Evolutionary conservation across 1,139 yeast species (phyloP).

Genomic region (Sugiyamaella sp.): DNA sequence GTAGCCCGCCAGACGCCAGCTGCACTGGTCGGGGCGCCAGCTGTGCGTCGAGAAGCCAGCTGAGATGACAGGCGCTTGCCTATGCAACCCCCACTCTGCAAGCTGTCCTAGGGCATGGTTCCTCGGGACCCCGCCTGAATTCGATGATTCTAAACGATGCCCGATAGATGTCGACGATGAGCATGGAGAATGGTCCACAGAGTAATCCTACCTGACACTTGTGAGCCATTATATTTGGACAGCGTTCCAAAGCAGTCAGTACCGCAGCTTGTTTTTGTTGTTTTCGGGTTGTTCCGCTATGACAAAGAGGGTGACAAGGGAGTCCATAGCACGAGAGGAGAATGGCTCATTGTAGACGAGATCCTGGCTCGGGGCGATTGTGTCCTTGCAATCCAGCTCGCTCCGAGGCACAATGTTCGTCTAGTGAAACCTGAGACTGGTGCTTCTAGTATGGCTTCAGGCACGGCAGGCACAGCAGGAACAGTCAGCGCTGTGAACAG

Average conservation of each 20-base stretch:
- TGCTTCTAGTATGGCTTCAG: neutral
- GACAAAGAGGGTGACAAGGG: conserved; percentile 4
- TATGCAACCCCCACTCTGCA: neutral
- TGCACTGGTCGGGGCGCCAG: no score
- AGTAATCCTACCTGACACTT: conserved; percentile 16
- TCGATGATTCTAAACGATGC: no score
- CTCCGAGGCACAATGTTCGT: conserved; percentile 18
- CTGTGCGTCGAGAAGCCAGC: no score
- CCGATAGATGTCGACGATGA: neutral
- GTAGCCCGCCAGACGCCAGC: no score
- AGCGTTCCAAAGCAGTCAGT: neutral
- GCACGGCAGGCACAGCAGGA: neutral
- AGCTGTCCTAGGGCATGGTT: no score
- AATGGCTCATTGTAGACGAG: conserved; percentile 22
- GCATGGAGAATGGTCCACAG: conserved; percentile 3
- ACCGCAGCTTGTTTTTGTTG: conserved; percentile 10
- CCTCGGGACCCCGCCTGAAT: no score
- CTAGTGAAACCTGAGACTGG: neutral
- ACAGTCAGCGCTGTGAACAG: neutral
- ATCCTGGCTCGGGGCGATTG: conserved; percentile 14
- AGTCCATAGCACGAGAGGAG: conserved; percentile 14
- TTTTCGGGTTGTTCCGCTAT: conserved; percentile 19
- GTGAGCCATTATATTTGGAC: conserved; percentile 14
- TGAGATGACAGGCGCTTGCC: no score
- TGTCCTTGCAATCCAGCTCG: conserved; percentile 17